These are phyloP conservation scores for Fusarium transvaalense DNA, from an alignment of 2,329 filamentous ascomycete species.

Conservation along the genomic window DNA sequence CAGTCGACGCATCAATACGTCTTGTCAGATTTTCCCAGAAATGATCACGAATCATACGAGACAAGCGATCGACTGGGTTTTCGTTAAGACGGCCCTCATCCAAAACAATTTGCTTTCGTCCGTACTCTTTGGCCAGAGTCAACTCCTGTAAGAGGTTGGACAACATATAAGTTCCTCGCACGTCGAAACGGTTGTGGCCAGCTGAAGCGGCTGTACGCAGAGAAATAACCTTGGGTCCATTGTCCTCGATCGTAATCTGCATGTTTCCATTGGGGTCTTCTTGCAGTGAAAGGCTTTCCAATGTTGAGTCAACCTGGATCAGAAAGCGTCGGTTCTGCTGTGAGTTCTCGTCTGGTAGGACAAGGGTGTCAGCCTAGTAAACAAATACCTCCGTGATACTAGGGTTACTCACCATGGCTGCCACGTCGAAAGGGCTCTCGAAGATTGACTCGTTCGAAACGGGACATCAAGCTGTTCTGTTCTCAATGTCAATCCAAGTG, in stretches of 20 bases:
- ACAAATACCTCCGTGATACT: neutral
- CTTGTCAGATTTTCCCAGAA: constrained; percentile 95
- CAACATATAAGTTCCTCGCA: constrained; percentile 96
- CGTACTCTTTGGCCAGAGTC: constrained; percentile 90
- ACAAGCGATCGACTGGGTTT: constrained; percentile 90
- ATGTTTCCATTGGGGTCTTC: constrained; percentile 96
- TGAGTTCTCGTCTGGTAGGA: constrained; percentile 75
- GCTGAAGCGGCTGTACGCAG: constrained; percentile 88
- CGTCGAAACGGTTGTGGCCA: constrained; percentile 87
- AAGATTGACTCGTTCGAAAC: constrained; percentile 64
- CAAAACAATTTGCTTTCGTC: constrained; percentile 88
- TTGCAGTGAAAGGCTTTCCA: constrained; percentile 81
- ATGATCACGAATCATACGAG: constrained; percentile 85
- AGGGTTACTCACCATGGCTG: constrained; percentile 64
- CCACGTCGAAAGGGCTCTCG: constrained; percentile 69
- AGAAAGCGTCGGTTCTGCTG: constrained; percentile 80
- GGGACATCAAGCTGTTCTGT: constrained; percentile 66
- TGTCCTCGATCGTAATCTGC: constrained; percentile 98
- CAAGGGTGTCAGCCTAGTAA: constrained; percentile 13
- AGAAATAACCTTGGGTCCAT: constrained; percentile 89
- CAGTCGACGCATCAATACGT: constrained; percentile 87
- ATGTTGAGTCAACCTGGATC: constrained; percentile 85
- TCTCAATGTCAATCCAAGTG: constrained; percentile 46
- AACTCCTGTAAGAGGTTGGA: constrained; percentile 97
- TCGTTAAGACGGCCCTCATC: constrained; percentile 93